phyloP scores from a whole-genome alignment of 306 rosid genomes.

The Vicia sativa region DNA sequence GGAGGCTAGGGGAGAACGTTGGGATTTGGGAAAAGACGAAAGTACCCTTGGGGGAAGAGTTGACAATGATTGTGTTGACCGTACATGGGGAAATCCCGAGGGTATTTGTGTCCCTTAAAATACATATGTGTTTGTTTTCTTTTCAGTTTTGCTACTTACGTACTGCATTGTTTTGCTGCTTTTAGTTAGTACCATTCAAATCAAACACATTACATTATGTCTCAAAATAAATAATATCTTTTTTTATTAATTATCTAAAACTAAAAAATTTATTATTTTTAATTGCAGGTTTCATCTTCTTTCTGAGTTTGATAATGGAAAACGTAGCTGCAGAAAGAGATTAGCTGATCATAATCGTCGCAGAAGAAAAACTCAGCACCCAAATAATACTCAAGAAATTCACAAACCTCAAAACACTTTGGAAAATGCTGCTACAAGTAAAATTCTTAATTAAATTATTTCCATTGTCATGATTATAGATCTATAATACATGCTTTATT shows the following conservation, averaged over 20 bases:
- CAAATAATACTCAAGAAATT: constrained; percentile 50
- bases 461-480: background rate
- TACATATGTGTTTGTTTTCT: constrained; percentile 30
- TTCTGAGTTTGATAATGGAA: constrained; percentile 93
- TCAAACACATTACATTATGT: constrained; percentile 17
- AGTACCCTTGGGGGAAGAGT: constrained; percentile 43
- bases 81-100: constrained; percentile 81
- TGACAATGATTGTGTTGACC: constrained; percentile 63
- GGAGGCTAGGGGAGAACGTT: constrained; percentile 25
- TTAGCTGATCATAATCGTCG: constrained; percentile 98
- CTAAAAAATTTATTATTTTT: background rate
- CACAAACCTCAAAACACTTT: constrained; percentile 49
- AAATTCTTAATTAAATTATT: background rate
- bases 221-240: constrained; percentile 1
- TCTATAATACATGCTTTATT: background rate
- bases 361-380: constrained; percentile 82
- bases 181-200: constrained; percentile 38
- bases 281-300: constrained; percentile 81
- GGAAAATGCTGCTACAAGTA: constrained; percentile 58
- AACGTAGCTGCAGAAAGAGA: constrained; percentile 97
- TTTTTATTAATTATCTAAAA: too few relatives aligned
- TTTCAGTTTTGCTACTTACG: constrained; percentile 56
- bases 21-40: constrained; percentile 32
- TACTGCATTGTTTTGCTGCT: constrained; percentile 51
- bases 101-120: constrained; percentile 73